A percentile compares a stretch with the other conserved stretches of the same genome.
These are phyloP conservation scores for Fomitopsis palustris DNA, from an alignment of 1,284 basidiomycete species.

Conservation along the genomic window DNA sequence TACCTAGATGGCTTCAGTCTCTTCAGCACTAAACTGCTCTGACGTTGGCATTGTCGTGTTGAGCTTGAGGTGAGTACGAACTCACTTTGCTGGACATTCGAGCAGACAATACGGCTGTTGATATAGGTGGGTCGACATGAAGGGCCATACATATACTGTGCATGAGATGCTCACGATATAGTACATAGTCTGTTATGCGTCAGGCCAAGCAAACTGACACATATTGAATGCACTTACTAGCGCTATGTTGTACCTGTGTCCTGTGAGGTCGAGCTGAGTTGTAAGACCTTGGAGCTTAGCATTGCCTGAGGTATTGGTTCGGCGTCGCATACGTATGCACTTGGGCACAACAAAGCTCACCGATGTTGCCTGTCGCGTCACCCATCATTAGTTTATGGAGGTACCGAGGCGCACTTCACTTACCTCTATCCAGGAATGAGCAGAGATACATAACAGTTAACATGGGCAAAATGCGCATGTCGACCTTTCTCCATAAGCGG, in stretches of 20 bases:
- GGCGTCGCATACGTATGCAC: no score
- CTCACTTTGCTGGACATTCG: conserved; percentile 58
- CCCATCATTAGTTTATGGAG: no score
- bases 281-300: conserved; percentile 52
- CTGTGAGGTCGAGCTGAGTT: conserved; percentile 50
- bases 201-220: not conserved
- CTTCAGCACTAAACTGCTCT: conserved; percentile 30
- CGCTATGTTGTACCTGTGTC: conserved; percentile 63
- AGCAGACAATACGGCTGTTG: conserved; percentile 44
- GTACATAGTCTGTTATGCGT: conserved; percentile 61
- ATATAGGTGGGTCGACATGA: conserved; percentile 12
- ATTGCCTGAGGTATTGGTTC: no score
- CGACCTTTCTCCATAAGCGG: conserved; percentile 62
- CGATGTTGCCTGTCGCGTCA: not conserved
- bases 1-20: conserved; percentile 29
- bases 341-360: not conserved
- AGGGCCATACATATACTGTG: conserved; percentile 34
- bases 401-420: no score
- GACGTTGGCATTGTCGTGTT: not conserved
- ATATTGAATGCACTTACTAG: conserved; percentile 36
- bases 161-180: conserved; percentile 48
- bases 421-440: conserved; percentile 5
- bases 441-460: conserved; percentile 1
- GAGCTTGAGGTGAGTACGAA: no score
- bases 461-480: conserved; percentile 61